These are phyloP conservation scores for Podosphaera xanthii DNA, from an alignment of 2,329 filamentous ascomycete genomes.

Conservation along the genomic window DNA sequence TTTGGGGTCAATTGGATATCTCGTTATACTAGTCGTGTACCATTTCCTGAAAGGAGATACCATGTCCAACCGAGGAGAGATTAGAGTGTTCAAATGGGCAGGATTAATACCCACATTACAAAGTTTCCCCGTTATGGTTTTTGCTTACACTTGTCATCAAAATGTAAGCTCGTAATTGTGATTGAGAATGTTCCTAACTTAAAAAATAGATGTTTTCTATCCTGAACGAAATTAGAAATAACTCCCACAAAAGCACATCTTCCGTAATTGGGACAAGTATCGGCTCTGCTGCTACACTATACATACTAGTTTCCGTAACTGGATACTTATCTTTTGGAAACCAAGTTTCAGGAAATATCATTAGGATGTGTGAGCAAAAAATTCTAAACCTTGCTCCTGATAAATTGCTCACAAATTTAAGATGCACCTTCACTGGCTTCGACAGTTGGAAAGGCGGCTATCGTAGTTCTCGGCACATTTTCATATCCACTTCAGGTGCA, in stretches of 20 bases:
- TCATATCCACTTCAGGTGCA: slow-evolving; percentile 91
- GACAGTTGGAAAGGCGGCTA: slow-evolving; percentile 83
- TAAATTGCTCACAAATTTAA: slow-evolving; percentile 12
- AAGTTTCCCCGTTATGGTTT: slow-evolving; percentile 83
- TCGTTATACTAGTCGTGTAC: slow-evolving; percentile 80
- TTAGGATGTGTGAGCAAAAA: slow-evolving; percentile 57
- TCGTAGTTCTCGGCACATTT: slow-evolving; percentile 89
- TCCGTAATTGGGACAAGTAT: slow-evolving; percentile 66
- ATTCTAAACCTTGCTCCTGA: background rate
- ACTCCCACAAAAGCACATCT: slow-evolving; percentile 51
- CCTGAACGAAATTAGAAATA: slow-evolving; percentile 77
- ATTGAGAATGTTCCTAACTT: slow-evolving; percentile 12
- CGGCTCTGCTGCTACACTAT: slow-evolving; percentile 67
- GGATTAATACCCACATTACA: slow-evolving; percentile 59
- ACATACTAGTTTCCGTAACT: slow-evolving; percentile 78
- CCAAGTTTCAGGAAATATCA: slow-evolving; percentile 74
- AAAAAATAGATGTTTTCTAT: slow-evolving; percentile 79
- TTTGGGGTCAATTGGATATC: slow-evolving; percentile 76
- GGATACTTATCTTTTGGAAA: slow-evolving; percentile 92
- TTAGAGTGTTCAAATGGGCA: slow-evolving; percentile 57
- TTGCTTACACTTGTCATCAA: slow-evolving; percentile 98
- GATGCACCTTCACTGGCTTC: slow-evolving; percentile 55
- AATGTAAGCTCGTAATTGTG: slow-evolving; percentile 37
- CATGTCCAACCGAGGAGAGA: slow-evolving; percentile 45
- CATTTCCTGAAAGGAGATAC: slow-evolving; percentile 68